phyloP scores from a whole-genome alignment of 2,329 filamentous ascomycete species.

The Claviceps sp. region DNA sequence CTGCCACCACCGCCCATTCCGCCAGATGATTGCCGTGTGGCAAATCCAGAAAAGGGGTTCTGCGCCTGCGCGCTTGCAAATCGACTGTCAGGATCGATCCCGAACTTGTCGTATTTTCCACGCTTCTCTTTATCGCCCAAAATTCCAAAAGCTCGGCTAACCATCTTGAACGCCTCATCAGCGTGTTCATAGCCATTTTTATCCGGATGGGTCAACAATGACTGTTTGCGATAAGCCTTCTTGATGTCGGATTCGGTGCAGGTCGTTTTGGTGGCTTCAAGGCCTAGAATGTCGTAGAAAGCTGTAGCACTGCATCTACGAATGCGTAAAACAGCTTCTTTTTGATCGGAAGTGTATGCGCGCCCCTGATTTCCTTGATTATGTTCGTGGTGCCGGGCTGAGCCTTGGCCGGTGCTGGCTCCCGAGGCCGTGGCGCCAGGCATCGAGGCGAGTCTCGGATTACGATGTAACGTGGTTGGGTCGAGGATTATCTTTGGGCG shows the following conservation, averaged over 20 bases:
- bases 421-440: conserved; percentile 40
- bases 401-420: conserved; percentile 31
- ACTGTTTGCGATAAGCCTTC: conserved; percentile 93
- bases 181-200: conserved; percentile 95
- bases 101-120: conserved; percentile 73
- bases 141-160: conserved; percentile 83
- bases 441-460: conserved; percentile 12
- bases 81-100: conserved; percentile 81
- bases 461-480: not conserved
- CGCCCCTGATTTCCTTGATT: conserved; percentile 65
- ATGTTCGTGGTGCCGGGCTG: conserved; percentile 46
- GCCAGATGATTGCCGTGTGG: conserved; percentile 27
- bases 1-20: conserved; percentile 40
- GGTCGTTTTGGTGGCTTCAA: conserved; percentile 49
- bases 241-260: conserved; percentile 80
- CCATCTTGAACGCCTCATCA: conserved; percentile 98
- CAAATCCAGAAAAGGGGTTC: conserved; percentile 53
- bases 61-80: conserved; percentile 53
- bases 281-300: conserved; percentile 87
- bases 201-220: conserved; percentile 89
- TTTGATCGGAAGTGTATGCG: conserved; percentile 78
- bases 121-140: conserved; percentile 83
- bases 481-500: not conserved
- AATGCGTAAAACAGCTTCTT: conserved; percentile 80
- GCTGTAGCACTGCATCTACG: conserved; percentile 70